Percentiles rank a stretch among this genome's conserved stretches.
These are phyloP conservation scores for Lactarius sanguifluus DNA, from an alignment of 768 basidiomycete genomes.

Conservation along the genomic window DNA sequence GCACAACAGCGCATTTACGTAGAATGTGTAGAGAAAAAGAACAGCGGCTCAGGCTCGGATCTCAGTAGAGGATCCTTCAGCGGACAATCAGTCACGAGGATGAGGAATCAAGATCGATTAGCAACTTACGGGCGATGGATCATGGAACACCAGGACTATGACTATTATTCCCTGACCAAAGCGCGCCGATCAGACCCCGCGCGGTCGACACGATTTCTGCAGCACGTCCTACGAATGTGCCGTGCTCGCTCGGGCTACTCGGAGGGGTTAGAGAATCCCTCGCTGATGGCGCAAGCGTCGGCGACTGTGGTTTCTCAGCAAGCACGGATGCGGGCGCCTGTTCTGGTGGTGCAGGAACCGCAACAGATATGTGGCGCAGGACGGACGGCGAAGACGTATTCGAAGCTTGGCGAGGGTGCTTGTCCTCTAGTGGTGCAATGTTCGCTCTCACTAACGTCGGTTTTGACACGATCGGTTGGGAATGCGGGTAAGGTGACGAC, in stretches of 20 bases:
- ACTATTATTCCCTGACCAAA: constrained; percentile 45
- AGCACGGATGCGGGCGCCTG: constrained; percentile 21
- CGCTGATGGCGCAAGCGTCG: constrained; percentile 20
- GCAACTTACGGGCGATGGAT: not conserved
- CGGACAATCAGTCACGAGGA: not conserved
- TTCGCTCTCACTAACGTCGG: constrained; percentile 9
- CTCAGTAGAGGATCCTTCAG: not conserved
- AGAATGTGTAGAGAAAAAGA: constrained; percentile 14
- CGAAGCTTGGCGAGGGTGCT: constrained; percentile 22
- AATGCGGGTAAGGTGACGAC: not conserved
- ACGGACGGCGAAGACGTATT: constrained; percentile 22
- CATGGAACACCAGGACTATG: constrained; percentile 22
- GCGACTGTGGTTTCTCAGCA: constrained; percentile 14
- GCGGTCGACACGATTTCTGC: constrained; percentile 81
- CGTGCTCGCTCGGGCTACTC: constrained; percentile 23
- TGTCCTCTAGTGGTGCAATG: constrained; percentile 4
- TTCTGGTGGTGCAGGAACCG: constrained; percentile 14
- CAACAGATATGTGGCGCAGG: constrained; percentile 20
- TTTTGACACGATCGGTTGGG: not conserved
- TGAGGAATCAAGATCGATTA: not conserved
- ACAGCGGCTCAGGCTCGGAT: not conserved
- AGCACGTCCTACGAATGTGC: constrained; percentile 56
- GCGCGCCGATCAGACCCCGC: constrained; percentile 68
- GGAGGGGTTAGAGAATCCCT: constrained; percentile 35
- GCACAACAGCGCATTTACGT: constrained; percentile 15